Base-by-base conservation (phyloP, 179 eudicot genomes). In the Camellia oleifera region DNA sequence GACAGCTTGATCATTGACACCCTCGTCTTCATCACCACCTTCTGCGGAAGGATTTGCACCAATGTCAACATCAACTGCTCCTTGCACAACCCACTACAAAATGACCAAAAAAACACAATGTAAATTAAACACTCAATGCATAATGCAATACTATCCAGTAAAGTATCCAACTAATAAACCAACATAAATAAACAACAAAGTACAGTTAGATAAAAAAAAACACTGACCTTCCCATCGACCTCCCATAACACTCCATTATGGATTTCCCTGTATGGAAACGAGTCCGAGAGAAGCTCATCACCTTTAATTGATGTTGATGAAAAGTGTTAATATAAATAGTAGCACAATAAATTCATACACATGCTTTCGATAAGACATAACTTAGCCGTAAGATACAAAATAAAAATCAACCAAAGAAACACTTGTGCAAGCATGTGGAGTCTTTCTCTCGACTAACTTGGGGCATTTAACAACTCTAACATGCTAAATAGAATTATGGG, bases 1-100 rank as follows among this genome's bases (percentile, higher is more conserved):
- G 4, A 80, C 87, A 73, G 90, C 85, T 79, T 84, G 88, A 81
- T 94, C 98, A 82, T 93, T 92, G 75, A 91, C 94, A 57, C 89
- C 91, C 75, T 91, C 98, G 15, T 93, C 97, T 0, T 91, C 97
- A 10, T 72, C 93, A 71, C 87, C 97, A 54, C 92, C 98, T 81
- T 94, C 98, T 13, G 97, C 94, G 32, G 95, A 94, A 79, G 97
- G 98, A 69, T 94, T 92, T 78, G 97, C 97, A 84, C 97, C 97
- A 76, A 93, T 90, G 76, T 91, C 86, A 11, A 94, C 86, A 57
- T 89, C 90, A 40, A 90, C 84, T 12, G 93, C 88, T 5, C 94
- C 97, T 66, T 82, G 76, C 5, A 89, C 90, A 26, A 89, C 91
- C 97, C 97, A 93, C 97, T 93, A 85, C 73, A 82, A 50, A 32